These are phyloP conservation scores for Gamsiella multidivaricata DNA, from an alignment of 192 early-diverging fungal species.

Conservation along the genomic window DNA sequence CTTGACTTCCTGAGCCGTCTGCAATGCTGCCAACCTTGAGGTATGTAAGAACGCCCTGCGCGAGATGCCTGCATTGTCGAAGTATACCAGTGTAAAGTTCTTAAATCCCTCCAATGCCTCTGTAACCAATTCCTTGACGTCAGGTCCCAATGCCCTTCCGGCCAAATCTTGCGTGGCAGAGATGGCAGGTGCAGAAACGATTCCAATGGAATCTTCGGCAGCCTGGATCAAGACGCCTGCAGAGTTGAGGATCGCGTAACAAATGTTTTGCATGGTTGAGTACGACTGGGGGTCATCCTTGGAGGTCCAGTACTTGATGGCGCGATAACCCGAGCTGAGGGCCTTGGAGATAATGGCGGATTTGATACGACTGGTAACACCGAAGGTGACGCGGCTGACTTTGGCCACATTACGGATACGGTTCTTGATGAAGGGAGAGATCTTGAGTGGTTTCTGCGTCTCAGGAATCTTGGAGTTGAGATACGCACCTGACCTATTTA, in stretches of 20 bases:
- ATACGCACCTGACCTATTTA: constrained; percentile 24
- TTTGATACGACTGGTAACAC: constrained; percentile 29
- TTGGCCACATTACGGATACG: constrained; percentile 38
- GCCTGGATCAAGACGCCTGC: constrained; percentile 49
- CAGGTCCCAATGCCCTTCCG: constrained; percentile 36
- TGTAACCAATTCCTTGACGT: constrained; percentile 35
- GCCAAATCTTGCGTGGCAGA: constrained; percentile 43
- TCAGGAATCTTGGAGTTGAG: constrained; percentile 47
- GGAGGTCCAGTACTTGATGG: constrained; percentile 40
- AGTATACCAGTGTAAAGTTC: constrained; percentile 44
- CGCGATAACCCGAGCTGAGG: constrained; percentile 25
- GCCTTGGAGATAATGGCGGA: constrained; percentile 17
- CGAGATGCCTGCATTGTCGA: constrained; percentile 39
- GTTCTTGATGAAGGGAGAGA: constrained; percentile 50
- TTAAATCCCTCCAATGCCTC: constrained; percentile 43
- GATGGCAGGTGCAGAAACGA: constrained; percentile 34
- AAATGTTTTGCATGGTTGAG: constrained; percentile 49
- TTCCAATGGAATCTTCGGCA: constrained; percentile 41
- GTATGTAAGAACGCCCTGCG: constrained; percentile 46
- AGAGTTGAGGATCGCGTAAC: constrained; percentile 43
- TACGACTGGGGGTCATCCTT: constrained; percentile 41
- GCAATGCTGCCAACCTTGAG: constrained; percentile 34
- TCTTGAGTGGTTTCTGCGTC: constrained; percentile 36
- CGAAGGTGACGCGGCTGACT: constrained; percentile 23
- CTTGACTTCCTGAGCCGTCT: constrained; percentile 44